phyloP scores from a whole-genome alignment of 306 rosid species.

The Malus sieversii region DNA sequence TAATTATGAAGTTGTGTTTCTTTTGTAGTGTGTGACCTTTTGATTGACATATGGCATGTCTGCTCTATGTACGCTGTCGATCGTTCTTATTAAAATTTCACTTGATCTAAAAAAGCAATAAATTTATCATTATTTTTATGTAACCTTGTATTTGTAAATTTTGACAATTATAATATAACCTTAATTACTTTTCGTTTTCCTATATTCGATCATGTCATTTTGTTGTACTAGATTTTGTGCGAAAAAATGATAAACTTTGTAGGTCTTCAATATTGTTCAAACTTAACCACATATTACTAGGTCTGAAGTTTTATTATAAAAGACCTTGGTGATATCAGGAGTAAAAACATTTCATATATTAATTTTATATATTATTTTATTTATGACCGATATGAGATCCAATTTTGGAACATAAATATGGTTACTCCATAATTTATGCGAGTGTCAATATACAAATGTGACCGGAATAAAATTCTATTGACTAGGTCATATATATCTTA shows the following conservation, averaged over 20 bases:
- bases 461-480: not conserved
- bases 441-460: not conserved
- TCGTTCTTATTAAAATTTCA: not conserved
- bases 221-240: not conserved
- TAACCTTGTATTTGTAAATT: no score
- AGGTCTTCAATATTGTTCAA: no score
- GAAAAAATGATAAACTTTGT: no score
- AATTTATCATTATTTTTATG: no score
- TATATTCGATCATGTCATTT: no score
- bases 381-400: no score
- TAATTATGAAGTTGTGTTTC: not conserved
- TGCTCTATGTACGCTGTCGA: not conserved
- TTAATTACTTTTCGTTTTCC: not conserved
- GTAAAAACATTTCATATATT: no score
- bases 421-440: not conserved
- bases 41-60: not conserved
- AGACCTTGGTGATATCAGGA: no score
- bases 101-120: not conserved
- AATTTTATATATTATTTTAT: no score
- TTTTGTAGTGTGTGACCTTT: not conserved
- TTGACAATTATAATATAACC: not conserved
- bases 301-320: no score
- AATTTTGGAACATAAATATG: not conserved
- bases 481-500: not conserved
- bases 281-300: no score